Evolutionary conservation across 2,329 filamentous ascomycete genomes (phyloP), one percentile per base, ranked within the genome.

Genomic region (Lachnellula hyalina): DNA sequence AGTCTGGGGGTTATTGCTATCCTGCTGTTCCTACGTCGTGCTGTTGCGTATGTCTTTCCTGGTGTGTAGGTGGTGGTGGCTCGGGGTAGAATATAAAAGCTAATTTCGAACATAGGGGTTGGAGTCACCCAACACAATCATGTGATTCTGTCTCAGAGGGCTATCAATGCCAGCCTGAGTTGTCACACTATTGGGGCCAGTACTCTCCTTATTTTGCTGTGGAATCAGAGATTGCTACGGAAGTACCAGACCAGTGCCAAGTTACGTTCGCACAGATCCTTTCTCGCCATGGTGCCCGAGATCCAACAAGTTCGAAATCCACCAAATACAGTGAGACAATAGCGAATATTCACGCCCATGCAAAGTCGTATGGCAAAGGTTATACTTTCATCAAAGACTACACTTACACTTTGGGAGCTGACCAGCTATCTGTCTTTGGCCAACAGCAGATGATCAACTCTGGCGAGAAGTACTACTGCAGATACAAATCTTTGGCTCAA

Each of bases 201-300:
- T 96, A 96, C 70, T 87, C 90, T 17, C 89, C 91, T 2, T 95
- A 84, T 73, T 96, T 89, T 72, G 80, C 85, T 1, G 85, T 92
- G 0, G 79, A 84, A 6, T 90, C 87, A 1, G 75, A 81, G 2
- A 81, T 90, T 49, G 75, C 82, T 77, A 6, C 74, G 75, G 7
- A 73, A 8, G 45, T 87, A 0, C 91, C 90, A 0, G 62, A 74
- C 0, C 77, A 75, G n/a, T 96, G 92, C 72, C 74, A 80, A 12
- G 74, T 93, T 63, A 93, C 85, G 2, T 93, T 96, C 71, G 92
- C 81, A 1, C 87, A 92, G 65, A 75, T 92, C 23, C 79, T 96
- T 47, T 91, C 90, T 21, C 84, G 92, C 2, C 92, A 96, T 68
- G 92, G 91, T 47, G 89, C 89, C 38, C 82, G 92, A 51, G 87